phyloP scores from a whole-genome alignment of 768 basidiomycete genomes.

The Collybia sordida region DNA sequence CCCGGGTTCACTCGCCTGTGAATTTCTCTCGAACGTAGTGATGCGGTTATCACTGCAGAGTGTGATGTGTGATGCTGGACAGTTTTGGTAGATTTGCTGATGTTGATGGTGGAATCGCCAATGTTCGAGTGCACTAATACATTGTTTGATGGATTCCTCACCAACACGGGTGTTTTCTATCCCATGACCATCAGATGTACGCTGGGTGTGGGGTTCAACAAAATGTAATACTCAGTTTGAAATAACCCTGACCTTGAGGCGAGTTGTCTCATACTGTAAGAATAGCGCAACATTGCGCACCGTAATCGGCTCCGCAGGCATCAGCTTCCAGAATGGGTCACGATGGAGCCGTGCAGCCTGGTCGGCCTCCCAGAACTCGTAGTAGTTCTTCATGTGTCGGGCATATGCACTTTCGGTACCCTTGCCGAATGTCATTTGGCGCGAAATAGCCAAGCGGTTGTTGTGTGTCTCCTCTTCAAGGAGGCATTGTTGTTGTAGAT shows the following conservation, averaged over 20 bases:
- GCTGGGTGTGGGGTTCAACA: slow-evolving; percentile 4
- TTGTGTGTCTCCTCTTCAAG: not conserved
- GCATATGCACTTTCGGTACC: slow-evolving; percentile 19
- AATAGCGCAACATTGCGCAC: slow-evolving; percentile 27
- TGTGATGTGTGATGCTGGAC: slow-evolving; percentile 14
- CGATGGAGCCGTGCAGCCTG: slow-evolving; percentile 7
- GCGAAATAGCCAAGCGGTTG: not conserved
- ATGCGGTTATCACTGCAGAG: slow-evolving; percentile 17
- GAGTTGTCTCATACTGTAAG: slow-evolving; percentile 25
- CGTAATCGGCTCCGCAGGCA: slow-evolving; percentile 26
- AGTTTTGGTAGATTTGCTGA: slow-evolving; percentile 8
- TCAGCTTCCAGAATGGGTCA: slow-evolving; percentile 3
- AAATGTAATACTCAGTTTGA: not conserved
- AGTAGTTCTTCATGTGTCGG: slow-evolving; percentile 26
- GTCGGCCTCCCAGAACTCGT: slow-evolving; percentile 17
- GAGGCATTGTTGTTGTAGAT: no score
- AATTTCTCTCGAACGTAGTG: not conserved
- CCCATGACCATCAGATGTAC: slow-evolving; percentile 11
- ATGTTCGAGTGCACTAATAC: slow-evolving; percentile 26
- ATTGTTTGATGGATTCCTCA: slow-evolving; percentile 21
- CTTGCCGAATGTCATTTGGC: slow-evolving; percentile 17
- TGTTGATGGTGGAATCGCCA: no score
- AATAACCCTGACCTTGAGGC: slow-evolving; percentile 23
- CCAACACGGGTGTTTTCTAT: slow-evolving; percentile 24
- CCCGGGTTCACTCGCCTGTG: slow-evolving; percentile 16